phyloP scores from a whole-genome alignment of 2,329 filamentous ascomycete species.

The Colletotrichum godetiae region DNA sequence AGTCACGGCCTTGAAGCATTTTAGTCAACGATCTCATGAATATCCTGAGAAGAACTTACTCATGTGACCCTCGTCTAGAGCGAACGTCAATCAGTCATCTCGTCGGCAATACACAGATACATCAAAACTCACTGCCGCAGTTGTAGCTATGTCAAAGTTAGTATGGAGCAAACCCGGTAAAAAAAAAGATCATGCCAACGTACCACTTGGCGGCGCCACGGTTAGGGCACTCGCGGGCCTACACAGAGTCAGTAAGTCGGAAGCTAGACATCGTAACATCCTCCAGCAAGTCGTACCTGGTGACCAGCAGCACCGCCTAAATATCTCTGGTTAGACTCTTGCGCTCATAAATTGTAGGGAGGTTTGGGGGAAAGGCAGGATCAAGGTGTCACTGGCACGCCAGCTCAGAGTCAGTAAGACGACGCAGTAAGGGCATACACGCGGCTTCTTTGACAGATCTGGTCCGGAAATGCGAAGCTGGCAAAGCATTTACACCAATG shows the following conservation, averaged over 20 bases:
- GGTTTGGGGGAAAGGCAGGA: background rate
- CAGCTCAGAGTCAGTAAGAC: slow-evolving; percentile 30
- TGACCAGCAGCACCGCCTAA: slow-evolving; percentile 42
- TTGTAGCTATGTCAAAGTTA: slow-evolving; percentile 74
- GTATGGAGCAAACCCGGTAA: slow-evolving; percentile 26
- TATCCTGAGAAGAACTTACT: slow-evolving; percentile 63
- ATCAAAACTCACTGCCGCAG: slow-evolving; percentile 74
- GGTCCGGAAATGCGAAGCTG: background rate
- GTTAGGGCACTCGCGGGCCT: slow-evolving; percentile 89
- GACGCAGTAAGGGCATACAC: slow-evolving; percentile 21
- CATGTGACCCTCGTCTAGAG: slow-evolving; percentile 76
- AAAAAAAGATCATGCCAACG: slow-evolving; percentile 45
- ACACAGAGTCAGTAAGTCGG: slow-evolving; percentile 42
- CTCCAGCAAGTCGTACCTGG: slow-evolving; percentile 36
- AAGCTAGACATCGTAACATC: background rate
- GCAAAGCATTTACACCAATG: background rate
- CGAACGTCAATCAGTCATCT: slow-evolving; percentile 38
- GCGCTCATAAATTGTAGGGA: slow-evolving; percentile 8
- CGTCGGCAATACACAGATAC: slow-evolving; percentile 33
- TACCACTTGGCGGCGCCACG: slow-evolving; percentile 86
- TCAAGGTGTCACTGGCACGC: slow-evolving; percentile 29
- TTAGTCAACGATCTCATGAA: slow-evolving; percentile 37
- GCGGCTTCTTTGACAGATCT: slow-evolving; percentile 20
- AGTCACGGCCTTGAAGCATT: slow-evolving; percentile 79
- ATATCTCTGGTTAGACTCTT: slow-evolving; percentile 31